These are phyloP conservation scores for Ophiocordyceps robertsii DNA, from an alignment of 2,329 filamentous ascomycete species.

Conservation along the genomic window DNA sequence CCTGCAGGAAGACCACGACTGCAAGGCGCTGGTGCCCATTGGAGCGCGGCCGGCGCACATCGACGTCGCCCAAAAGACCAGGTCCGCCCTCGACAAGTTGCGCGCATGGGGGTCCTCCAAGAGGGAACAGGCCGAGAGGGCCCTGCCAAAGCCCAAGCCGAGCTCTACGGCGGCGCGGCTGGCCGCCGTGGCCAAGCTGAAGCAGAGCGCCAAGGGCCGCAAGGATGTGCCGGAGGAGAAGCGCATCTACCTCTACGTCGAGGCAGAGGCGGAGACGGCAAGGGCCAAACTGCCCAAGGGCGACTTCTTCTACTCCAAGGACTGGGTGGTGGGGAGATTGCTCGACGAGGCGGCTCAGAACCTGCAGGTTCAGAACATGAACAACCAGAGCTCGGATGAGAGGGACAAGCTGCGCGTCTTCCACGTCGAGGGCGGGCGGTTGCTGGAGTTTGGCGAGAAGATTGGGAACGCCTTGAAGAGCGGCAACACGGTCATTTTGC, in stretches of 20 bases:
- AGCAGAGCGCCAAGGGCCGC: slow-evolving; percentile 83
- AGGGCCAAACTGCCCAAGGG: slow-evolving; percentile 72
- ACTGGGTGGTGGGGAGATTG: slow-evolving; percentile 82
- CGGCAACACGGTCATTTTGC: slow-evolving; percentile 80
- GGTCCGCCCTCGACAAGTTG: slow-evolving; percentile 62
- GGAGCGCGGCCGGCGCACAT: slow-evolving; percentile 32
- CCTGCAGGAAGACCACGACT: slow-evolving; percentile 70
- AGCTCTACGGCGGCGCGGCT: slow-evolving; percentile 50
- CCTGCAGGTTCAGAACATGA: slow-evolving; percentile 70
- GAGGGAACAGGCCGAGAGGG: slow-evolving; percentile 44
- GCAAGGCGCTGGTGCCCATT: slow-evolving; percentile 55
- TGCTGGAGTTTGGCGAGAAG: slow-evolving; percentile 83
- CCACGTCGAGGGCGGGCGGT: slow-evolving; percentile 76
- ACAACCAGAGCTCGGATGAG: slow-evolving; percentile 64
- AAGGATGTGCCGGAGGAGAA: slow-evolving; percentile 68
- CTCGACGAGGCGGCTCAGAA: slow-evolving; percentile 66
- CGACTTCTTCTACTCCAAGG: slow-evolving; percentile 65
- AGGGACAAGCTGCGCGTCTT: slow-evolving; percentile 76
- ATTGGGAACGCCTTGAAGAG: slow-evolving; percentile 59
- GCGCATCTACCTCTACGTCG: slow-evolving; percentile 79
- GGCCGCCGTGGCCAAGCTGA: slow-evolving; percentile 62
- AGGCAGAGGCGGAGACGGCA: slow-evolving; percentile 78
- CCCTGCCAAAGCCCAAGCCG: slow-evolving; percentile 49
- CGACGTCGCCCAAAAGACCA: slow-evolving; percentile 48
- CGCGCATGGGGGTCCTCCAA: slow-evolving; percentile 71